These are phyloP conservation scores for Lachancea sp. DNA, from an alignment of 805 yeast genomes.

Conservation along the genomic window DNA sequence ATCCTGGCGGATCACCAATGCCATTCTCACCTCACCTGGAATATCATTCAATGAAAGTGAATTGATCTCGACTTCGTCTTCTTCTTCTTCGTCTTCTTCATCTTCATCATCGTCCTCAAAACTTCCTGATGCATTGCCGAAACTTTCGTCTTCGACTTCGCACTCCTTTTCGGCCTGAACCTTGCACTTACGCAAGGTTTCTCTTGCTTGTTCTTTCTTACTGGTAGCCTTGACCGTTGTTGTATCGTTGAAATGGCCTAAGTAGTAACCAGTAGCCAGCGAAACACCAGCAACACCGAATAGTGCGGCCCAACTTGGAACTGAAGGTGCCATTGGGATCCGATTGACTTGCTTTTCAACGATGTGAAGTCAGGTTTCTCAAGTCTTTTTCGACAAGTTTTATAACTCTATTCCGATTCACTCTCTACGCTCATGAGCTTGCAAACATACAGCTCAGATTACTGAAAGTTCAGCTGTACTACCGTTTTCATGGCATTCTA, in stretches of 20 bases:
- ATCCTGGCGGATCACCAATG: conserved; percentile 81
- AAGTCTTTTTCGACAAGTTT: not conserved
- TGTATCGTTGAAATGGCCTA: conserved; percentile 22
- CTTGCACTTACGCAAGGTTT: conserved; percentile 14
- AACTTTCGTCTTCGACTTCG: conserved; percentile 12
- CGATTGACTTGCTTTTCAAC: too few relatives aligned
- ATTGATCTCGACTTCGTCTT: conserved; percentile 52
- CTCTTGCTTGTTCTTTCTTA: conserved; percentile 14
- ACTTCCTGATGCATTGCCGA: conserved; percentile 25
- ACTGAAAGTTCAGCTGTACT: not conserved
- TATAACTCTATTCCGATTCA: not conserved
- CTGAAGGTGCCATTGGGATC: not conserved
- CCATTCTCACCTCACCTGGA: conserved; percentile 82
- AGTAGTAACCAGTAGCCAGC: conserved; percentile 26
- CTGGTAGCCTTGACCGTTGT: not conserved
- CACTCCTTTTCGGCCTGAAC: conserved; percentile 13
- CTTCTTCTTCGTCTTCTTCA: conserved; percentile 45
- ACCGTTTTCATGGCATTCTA: not conserved
- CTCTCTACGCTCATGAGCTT: not conserved
- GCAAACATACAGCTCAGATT: not conserved
- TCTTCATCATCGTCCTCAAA: conserved; percentile 39
- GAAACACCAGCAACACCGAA: conserved; percentile 10
- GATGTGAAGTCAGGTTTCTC: too few relatives aligned
- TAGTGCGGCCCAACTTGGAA: not conserved
- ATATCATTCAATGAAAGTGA: conserved; percentile 55